Percentiles rank a stretch among this genome's conserved stretches.
Conservation (phyloP, 2,329 filamentous ascomycete genomes). For the Hansfordia pulvinata region DNA sequence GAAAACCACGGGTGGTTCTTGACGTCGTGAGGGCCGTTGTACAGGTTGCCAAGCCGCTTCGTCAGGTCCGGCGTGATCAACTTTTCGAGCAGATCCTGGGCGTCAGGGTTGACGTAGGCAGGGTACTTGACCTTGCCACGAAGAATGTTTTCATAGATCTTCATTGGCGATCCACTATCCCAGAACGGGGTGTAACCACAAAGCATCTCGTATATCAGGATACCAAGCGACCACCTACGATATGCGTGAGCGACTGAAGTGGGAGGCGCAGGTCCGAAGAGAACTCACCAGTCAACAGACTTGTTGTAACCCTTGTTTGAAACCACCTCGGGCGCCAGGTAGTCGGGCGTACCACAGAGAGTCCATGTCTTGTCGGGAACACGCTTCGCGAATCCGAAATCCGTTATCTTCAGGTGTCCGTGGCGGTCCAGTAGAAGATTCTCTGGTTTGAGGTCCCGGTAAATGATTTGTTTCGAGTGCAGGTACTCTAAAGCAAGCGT, state of each 20-base stretch:
- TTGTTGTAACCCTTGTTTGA: conserved; percentile 99
- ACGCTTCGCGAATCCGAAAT: conserved; percentile 97
- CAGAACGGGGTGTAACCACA: conserved; percentile 98
- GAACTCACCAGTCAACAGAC: conserved; percentile 86
- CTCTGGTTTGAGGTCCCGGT: conserved; percentile 92
- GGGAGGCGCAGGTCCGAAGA: conserved; percentile 5
- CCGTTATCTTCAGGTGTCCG: conserved; percentile 91
- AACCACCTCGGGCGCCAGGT: conserved; percentile 95
- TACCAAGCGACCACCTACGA: conserved; percentile 89
- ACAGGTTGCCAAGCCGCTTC: conserved; percentile 87
- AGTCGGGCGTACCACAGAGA: conserved; percentile 92
- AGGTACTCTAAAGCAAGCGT: conserved; percentile 92
- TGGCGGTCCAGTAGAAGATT: conserved; percentile 85
- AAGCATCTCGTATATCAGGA: conserved; percentile 98
- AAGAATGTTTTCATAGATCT: conserved; percentile 99
- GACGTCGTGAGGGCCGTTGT: conserved; percentile 80
- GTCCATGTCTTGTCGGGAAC: conserved; percentile 99
- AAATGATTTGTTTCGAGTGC: conserved; percentile 91
- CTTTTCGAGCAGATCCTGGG: conserved; percentile 81
- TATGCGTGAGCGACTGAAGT: conserved; percentile 2
- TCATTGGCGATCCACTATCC: conserved; percentile 95
- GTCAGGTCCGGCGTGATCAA: conserved; percentile 92
- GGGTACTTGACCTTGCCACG: conserved; percentile 95
- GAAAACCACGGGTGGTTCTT: conserved; percentile 95
- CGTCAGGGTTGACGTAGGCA: conserved; percentile 86